Conservation (phyloP, 345 rosid genomes). For the Bruguiera gymnorhiza region DNA sequence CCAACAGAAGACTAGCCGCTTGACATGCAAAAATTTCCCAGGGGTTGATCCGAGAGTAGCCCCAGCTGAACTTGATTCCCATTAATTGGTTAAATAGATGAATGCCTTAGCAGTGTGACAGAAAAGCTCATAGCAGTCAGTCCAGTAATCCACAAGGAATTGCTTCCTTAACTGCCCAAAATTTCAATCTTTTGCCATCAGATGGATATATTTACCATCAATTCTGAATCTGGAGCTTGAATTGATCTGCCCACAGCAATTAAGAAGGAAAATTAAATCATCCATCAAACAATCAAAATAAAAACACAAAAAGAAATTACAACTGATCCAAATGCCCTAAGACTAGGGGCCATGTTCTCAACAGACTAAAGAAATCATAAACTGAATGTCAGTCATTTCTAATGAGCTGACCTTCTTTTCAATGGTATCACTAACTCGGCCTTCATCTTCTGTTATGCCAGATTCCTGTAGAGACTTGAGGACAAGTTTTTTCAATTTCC, state of each 20-base stretch:
- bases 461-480: slow-evolving; percentile 49
- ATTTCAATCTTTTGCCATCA: slow-evolving; percentile 45
- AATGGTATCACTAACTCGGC: slow-evolving; percentile 35
- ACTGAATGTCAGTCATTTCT: not conserved
- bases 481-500: slow-evolving; percentile 60
- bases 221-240: slow-evolving; percentile 59
- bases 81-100: not conserved
- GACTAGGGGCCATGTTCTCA: too few species aligned
- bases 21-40: not conserved
- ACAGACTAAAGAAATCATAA: too few species aligned
- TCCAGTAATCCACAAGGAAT: not conserved
- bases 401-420: slow-evolving; percentile 58
- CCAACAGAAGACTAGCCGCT: not conserved
- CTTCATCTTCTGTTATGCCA: slow-evolving; percentile 39
- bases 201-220: slow-evolving; percentile 56
- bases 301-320: not conserved
- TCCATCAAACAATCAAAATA: not conserved
- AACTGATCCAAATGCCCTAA: not conserved
- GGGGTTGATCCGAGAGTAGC: not conserved
- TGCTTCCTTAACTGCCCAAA: slow-evolving; percentile 5
- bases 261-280: slow-evolving; percentile 1
- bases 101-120: not conserved
- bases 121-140: not conserved
- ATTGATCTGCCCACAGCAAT: slow-evolving; percentile 40
- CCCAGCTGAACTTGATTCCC: slow-evolving; percentile 2